Base-by-base conservation (phyloP, 2,329 filamentous ascomycete genomes). In the Talaromyces sp. region DNA sequence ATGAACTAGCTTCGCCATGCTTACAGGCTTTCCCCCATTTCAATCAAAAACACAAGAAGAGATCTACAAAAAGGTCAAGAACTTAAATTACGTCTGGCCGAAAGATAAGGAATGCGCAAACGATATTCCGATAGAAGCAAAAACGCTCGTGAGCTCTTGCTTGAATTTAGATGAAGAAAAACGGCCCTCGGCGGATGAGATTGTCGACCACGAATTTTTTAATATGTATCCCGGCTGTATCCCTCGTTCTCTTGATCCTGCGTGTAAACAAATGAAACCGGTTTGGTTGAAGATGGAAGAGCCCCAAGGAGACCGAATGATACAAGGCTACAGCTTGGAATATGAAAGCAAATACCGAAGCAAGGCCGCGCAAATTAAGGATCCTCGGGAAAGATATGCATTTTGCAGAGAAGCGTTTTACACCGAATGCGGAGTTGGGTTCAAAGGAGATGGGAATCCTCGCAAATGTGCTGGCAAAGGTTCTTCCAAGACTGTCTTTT, bases 21-120 rank as follows among this genome's bases (percentile, higher is more conserved):
- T 98, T 56, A 95, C 95, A 8, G 96, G 95, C 22, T 96, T 94
- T 72, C 94, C 95, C 0, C 95, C 95, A 0, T 99, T 99, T 77
- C 95, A 99, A 78, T 96, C 95, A 3, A 82, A 82, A 67, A 83
- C 81, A 0, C 81, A 83, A 67, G 80, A 82, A 66, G 82, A 83
- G 66, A 83, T 83, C 14, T 83, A 83, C 68, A 78, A 78, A 63
- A 83, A 82, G 68, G 80, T 83, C 4, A 76, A 78, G 62, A 81
- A 74, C 39, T 67, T 82, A 48, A 76, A 77, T n/a, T 83, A 83
- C 64, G 77, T 78, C 27, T 83, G 82, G 82, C 82, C 81, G 11
- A 79, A 79, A 62, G 78, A 79, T 58, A 72, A 75, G 4, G 77
- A 80, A 22, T 74, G 75, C 48, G 68, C 71, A 31, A 82, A 82